Percentiles rank a stretch among this genome's conserved stretches.
Conservation (phyloP, 2,329 filamentous ascomycete genomes). For the Torrubiella hemipterigena region DNA sequence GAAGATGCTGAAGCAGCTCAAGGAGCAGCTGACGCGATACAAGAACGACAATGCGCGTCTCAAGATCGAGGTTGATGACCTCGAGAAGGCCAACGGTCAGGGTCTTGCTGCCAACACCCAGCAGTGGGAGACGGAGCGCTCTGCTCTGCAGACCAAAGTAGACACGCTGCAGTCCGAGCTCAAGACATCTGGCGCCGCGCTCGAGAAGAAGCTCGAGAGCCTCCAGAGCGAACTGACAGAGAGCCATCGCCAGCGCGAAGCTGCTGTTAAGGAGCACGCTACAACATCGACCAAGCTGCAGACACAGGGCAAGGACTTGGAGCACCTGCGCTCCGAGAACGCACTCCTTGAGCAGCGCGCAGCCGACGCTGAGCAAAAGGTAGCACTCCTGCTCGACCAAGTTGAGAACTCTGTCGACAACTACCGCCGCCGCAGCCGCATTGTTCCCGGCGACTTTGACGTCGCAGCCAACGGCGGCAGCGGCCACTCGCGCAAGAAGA, state of each 20-base stretch:
- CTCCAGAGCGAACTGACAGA: constrained; percentile 59
- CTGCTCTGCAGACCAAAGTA: constrained; percentile 55
- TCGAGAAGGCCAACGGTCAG: constrained; percentile 35
- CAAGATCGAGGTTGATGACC: constrained; percentile 65
- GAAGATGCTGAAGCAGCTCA: constrained; percentile 98
- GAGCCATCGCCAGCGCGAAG: constrained; percentile 57
- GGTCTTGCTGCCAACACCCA: constrained; percentile 30
- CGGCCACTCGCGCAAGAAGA: constrained; percentile 39
- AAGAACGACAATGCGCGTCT: constrained; percentile 77
- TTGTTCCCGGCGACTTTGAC: constrained; percentile 38
- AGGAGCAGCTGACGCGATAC: constrained; percentile 88
- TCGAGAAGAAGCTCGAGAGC: constrained; percentile 59
- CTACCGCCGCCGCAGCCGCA: constrained; percentile 69
- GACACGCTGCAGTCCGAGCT: constrained; percentile 58
- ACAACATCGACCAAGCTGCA: constrained; percentile 45
- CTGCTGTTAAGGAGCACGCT: constrained; percentile 43
- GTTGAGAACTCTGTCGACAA: constrained; percentile 90
- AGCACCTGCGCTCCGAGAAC: constrained; percentile 77
- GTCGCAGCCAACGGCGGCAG: constrained; percentile 27
- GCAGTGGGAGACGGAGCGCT: constrained; percentile 67
- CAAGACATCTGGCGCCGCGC: constrained; percentile 47
- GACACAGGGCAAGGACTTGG: constrained; percentile 54
- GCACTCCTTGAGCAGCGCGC: constrained; percentile 69
- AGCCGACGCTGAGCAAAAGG: constrained; percentile 82
- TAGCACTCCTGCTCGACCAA: constrained; percentile 84